Evolutionary conservation across 805 yeast species (phyloP), one percentile per base, ranked within the genome.

Genomic region (Candida broadrunensis): DNA sequence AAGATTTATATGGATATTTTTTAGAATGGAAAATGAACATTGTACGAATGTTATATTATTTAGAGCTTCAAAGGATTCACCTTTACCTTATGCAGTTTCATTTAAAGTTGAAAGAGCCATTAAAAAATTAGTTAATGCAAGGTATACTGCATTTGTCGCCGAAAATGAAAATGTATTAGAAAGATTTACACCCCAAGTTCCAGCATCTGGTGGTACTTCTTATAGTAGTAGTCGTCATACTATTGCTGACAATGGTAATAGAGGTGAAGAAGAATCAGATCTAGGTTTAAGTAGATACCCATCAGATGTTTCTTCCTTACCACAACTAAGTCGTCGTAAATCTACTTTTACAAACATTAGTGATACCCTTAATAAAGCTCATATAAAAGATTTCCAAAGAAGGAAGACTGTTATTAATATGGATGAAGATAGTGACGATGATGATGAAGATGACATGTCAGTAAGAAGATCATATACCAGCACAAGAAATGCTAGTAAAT

Each of bases 1-100:
- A 57, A 73, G 99, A 56, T 85, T 88, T 50, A 67, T 91, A 12
- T 93, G 99, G 99, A 73, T 88, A 6, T 77, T 86, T 36, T 84
- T 93, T 69, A 81, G 99, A 66, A 85, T 93, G 76, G 99, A 93
- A 52, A 93, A 93, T 62, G 98, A 93, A 61, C 99, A 93, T 61
- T 83, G 90, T 35, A 82, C 97, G 0, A 91, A 91, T 57, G 96
- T 89, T 9, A 81, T 80, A 41, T 65, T 88, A 33, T 86, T 83
- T 61, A 75, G 95, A 48, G 98, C 97, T 0, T 83, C 95, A 8
- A 79, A 95, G 43, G 97, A 91, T 45, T 69, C 88, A 8, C 87
- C 91, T 2, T 65, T 91, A 39, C 99, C 99, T 0, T 91, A 88
- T 47, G 77, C 80, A 2, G 58, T 69, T 1, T 47, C 64, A 3